Evolutionary conservation across 2,329 filamentous ascomycete species (phyloP), one percentile per base, ranked within the genome.

Genomic region (Fusarium mundagurra): DNA sequence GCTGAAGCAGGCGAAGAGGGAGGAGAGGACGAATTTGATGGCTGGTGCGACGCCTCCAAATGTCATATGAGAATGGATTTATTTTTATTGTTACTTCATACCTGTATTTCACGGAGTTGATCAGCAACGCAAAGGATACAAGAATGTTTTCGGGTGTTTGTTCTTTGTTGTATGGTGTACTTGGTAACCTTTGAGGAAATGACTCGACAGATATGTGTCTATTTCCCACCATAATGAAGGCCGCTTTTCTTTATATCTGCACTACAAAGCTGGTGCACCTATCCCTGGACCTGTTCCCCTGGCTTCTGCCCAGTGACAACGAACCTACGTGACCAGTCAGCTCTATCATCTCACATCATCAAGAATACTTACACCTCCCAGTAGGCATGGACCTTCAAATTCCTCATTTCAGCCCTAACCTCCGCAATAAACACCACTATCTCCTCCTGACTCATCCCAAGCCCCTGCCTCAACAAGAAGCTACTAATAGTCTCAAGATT

Each of bases 281-380:
- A 38, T 3, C 1, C 36, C 5, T 38, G 17, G 2, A 11, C 36
- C 9, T 1, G 36, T 38, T 38, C 34, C 20, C 45, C n/a, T 0
- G 71, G 65, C 29, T 71, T 73, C 39, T 73, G 70, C 4, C 71
- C 71, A 29, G 59, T 60, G 6, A 67, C 34, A 16, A 72, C 64
- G 9, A 57, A 44, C 16, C 69, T 71, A 3, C 16, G 20, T 0
- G 0, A 4, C 1, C 1, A 17, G 22, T 68, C 18, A 72, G 58
- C 4, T 31, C 31, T 3, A 29, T 12, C 16, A n/a, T 18, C 5
- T 0, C 2, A 13, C 2, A 29, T 0, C 3, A 1, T 1, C 2
- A 1, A 38, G 1, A 6, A 6, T 3, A 69, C 71, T 69, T 24
- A 73, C 71, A 73, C 61, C 16, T 73, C 65, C 69, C 69, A 69